These are phyloP conservation scores for Aquanectria penicillioides DNA, from an alignment of 2,329 filamentous ascomycete species.

Conservation along the genomic window DNA sequence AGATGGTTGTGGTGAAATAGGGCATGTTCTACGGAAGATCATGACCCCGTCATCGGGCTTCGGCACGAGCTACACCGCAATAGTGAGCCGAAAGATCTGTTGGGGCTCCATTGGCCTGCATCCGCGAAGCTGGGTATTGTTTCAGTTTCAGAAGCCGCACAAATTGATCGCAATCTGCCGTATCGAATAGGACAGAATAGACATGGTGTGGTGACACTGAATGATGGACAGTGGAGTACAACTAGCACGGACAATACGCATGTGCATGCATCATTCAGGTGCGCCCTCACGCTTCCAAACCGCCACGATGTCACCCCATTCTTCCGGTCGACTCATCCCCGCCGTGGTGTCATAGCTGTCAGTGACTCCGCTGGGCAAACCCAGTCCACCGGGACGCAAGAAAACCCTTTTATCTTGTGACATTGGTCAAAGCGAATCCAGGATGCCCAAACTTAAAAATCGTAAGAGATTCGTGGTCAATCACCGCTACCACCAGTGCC, in stretches of 20 bases:
- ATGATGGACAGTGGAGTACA: conserved; percentile 12
- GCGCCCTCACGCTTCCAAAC: conserved; percentile 19
- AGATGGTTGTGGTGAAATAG: neutral
- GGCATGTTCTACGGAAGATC: neutral
- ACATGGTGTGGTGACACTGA: conserved; percentile 8
- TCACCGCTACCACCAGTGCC: conserved; percentile 22
- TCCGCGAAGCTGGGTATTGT: conserved; percentile 1
- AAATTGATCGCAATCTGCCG: neutral
- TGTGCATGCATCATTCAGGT: conserved; percentile 31
- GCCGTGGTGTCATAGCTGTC: conserved; percentile 20
- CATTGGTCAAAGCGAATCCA: conserved; percentile 24
- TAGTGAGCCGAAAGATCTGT: neutral
- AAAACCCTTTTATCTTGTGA: neutral
- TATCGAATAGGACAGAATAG: conserved; percentile 2
- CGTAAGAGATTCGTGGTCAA: conserved; percentile 22
- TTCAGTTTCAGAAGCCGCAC: conserved; percentile 20
- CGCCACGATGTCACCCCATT: conserved; percentile 30
- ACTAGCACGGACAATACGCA: conserved; percentile 34
- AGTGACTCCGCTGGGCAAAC: conserved; percentile 23
- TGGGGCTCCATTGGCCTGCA: conserved; percentile 4
- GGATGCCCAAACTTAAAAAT: conserved; percentile 14
- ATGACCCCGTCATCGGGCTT: neutral
- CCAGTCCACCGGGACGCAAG: conserved; percentile 12
- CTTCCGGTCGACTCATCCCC: conserved; percentile 4
- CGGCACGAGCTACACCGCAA: conserved; percentile 1